Evolutionary conservation across 176 grass and related monocot genomes (phyloP).

Genomic region (Phoenix dactylifera): DNA sequence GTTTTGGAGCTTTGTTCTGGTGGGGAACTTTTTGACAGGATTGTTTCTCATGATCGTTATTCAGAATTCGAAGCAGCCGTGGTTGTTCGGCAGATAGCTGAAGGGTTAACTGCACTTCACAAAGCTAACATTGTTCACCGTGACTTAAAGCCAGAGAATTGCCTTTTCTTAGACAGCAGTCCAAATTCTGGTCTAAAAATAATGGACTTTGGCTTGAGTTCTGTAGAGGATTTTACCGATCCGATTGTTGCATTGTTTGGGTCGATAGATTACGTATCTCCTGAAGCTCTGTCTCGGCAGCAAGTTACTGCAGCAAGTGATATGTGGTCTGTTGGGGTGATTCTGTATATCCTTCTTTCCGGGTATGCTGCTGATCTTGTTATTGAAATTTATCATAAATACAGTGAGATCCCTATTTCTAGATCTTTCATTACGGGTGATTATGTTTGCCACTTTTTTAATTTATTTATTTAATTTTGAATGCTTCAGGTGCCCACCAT

Average conservation of each 20-base stretch:
- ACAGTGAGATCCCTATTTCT: no score
- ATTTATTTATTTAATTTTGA: no score
- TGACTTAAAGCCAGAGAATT: conserved; percentile 66
- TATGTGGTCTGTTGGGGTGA: conserved; percentile 81
- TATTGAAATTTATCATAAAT: background rate
- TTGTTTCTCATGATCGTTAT: conserved; percentile 28
- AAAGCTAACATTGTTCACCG: conserved; percentile 47
- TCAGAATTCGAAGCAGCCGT: conserved; percentile 47
- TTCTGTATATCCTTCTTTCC: conserved; percentile 59
- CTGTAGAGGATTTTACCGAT: conserved; percentile 51
- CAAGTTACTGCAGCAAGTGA: conserved; percentile 55
- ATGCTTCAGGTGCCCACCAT: conserved; percentile 53
- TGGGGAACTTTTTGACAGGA: conserved; percentile 56
- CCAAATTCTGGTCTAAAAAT: conserved; percentile 42
- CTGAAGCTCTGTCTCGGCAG: conserved; percentile 44
- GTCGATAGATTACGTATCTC: conserved; percentile 66
- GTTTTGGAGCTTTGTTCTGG: conserved; percentile 55
- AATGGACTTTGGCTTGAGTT: conserved; percentile 75
- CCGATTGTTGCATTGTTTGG: conserved; percentile 50
- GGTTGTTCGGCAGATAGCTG: conserved; percentile 42
- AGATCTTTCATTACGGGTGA: no score
- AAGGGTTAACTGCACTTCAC: conserved; percentile 50
- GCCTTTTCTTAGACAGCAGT: conserved; percentile 39
- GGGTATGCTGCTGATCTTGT: conserved; percentile 34
- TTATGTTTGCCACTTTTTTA: no score